Conservation (phyloP, 2,329 filamentous ascomycete species). For the Fusarium sp. region DNA sequence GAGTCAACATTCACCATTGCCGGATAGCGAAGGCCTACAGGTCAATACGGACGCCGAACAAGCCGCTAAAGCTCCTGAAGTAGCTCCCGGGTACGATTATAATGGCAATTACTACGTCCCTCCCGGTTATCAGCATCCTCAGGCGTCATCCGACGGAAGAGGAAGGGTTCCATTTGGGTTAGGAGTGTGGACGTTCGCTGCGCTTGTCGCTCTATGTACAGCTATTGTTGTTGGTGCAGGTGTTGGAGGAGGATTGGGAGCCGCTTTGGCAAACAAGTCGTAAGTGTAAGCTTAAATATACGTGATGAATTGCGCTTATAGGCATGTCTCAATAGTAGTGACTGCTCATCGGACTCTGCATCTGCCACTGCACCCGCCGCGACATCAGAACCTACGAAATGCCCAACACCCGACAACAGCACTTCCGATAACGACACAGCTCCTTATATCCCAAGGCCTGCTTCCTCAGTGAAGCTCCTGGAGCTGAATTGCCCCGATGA, state of each 20-base stretch:
- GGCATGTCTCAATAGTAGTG: neutral
- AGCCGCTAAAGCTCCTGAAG: constrained; percentile 28
- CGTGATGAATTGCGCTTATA: neutral
- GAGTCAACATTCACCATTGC: constrained; percentile 13
- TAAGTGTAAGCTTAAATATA: neutral
- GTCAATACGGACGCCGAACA: constrained; percentile 18
- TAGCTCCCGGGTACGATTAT: neutral
- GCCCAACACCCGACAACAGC: constrained; percentile 13
- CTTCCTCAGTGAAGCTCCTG: neutral
- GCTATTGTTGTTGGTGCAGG: constrained; percentile 32
- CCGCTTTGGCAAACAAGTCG: constrained; percentile 30
- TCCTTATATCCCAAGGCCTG: constrained; percentile 21
- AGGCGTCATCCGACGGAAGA: neutral
- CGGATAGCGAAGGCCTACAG: constrained; percentile 33
- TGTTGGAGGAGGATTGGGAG: constrained; percentile 31
- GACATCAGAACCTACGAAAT: constrained; percentile 14
- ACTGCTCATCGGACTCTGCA: neutral
- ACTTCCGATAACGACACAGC: constrained; percentile 18
- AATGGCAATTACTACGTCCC: constrained; percentile 18
- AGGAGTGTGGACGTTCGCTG: constrained; percentile 30
- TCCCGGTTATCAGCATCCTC: constrained; percentile 9
- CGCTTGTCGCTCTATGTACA: constrained; percentile 21
- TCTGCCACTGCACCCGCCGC: constrained; percentile 6
- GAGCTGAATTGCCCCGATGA: constrained; percentile 15
- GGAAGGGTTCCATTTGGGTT: constrained; percentile 26